Percentiles rank a stretch among this genome's conserved stretches.
These are phyloP conservation scores for Rhizophagus clarus DNA, from an alignment of 192 early-diverging fungal genomes.

Conservation along the genomic window DNA sequence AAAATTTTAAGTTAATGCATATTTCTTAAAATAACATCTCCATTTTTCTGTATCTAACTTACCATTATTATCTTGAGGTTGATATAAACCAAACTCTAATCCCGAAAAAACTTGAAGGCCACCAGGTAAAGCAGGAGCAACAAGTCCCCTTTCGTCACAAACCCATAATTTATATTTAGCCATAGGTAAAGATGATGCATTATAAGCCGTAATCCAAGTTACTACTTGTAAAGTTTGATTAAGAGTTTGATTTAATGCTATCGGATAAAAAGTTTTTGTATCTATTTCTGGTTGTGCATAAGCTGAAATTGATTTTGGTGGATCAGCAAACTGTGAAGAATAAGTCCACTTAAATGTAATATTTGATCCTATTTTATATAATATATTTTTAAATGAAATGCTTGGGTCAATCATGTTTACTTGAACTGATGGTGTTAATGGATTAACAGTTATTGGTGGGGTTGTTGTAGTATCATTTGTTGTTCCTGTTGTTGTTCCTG, in stretches of 20 bases:
- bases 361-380: background rate
- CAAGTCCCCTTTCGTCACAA: background rate
- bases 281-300: background rate
- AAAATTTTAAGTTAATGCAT: background rate
- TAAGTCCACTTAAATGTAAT: constrained; percentile 10
- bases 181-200: background rate
- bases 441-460: background rate
- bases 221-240: background rate
- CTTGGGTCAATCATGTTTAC: background rate
- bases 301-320: background rate
- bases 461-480: background rate
- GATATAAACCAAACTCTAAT: background rate
- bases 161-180: constrained; percentile 6
- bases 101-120: background rate
- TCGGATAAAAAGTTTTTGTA: background rate
- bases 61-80: background rate
- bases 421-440: background rate
- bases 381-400: background rate
- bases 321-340: background rate
- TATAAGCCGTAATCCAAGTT: background rate
- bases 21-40: background rate
- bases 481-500: background rate
- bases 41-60: background rate
- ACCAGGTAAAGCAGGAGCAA: background rate
- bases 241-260: background rate